A percentile compares a stretch with the other conserved stretches of the same genome.
Evolutionary conservation across 2,329 filamentous ascomycete species (phyloP).

Genomic region (Curvularia hawaiiensis): DNA sequence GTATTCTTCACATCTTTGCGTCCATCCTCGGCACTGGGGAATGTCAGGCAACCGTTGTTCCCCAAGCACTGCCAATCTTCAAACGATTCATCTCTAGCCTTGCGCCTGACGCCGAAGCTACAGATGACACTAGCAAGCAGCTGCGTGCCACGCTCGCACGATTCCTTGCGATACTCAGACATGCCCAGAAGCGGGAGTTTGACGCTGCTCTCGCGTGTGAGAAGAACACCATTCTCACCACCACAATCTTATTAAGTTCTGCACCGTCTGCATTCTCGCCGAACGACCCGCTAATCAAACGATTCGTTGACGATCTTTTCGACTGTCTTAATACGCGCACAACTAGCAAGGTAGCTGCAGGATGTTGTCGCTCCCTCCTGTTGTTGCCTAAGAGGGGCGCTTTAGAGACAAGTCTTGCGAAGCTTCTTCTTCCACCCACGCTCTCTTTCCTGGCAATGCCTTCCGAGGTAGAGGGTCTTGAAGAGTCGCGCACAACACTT

Average conservation of each 20-base stretch:
- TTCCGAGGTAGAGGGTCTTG: constrained; percentile 74
- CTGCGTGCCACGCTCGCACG: constrained; percentile 81
- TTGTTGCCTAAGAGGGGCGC: constrained; percentile 61
- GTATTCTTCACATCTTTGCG: constrained; percentile 94
- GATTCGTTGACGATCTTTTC: constrained; percentile 78
- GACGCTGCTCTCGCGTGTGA: constrained; percentile 84
- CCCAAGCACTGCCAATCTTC: constrained; percentile 86
- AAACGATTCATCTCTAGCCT: constrained; percentile 87
- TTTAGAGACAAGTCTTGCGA: constrained; percentile 65
- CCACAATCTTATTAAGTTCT: constrained; percentile 86
- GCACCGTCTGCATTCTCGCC: constrained; percentile 75
- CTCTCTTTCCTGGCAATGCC: constrained; percentile 73
- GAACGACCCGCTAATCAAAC: constrained; percentile 73
- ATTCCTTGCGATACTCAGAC: constrained; percentile 78
- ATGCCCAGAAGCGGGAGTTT: constrained; percentile 75
- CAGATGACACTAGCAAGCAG: constrained; percentile 66
- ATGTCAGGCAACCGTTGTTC: constrained; percentile 88
- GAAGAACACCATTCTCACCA: constrained; percentile 88
- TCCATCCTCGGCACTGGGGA: constrained; percentile 86
- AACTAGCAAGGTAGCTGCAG: constrained; percentile 87
- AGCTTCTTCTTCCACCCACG: constrained; percentile 75
- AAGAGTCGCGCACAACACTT: constrained; percentile 72
- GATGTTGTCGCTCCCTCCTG: constrained; percentile 85
- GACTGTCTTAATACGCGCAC: constrained; percentile 83
- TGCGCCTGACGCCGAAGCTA: constrained; percentile 51